These are phyloP conservation scores for Macaranga tanarius DNA, from an alignment of 441 rosid species.

Conservation along the genomic window DNA sequence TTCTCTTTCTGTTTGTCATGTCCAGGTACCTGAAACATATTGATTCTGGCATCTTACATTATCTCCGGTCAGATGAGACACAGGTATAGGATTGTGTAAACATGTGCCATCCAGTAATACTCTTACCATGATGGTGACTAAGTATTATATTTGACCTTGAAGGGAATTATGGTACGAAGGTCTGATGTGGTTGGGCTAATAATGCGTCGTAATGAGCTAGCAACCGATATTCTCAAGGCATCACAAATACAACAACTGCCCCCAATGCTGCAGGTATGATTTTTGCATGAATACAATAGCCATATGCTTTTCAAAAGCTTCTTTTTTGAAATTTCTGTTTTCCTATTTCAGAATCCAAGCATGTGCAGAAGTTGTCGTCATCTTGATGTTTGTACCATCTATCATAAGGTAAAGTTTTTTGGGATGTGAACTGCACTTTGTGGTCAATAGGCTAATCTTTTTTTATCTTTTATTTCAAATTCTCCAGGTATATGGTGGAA, in stretches of 20 bases:
- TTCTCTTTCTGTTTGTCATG: slow-evolving; percentile 23
- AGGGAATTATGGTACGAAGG: slow-evolving; percentile 86
- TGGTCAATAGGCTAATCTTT: slow-evolving; percentile 10
- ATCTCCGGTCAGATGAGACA: slow-evolving; percentile 87
- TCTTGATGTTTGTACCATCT: slow-evolving; percentile 81
- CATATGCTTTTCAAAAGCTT: slow-evolving; percentile 12
- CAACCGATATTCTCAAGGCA: slow-evolving; percentile 78
- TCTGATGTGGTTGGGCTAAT: slow-evolving; percentile 92
- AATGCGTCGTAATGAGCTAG: slow-evolving; percentile 97
- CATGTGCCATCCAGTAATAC: slow-evolving; percentile 28
- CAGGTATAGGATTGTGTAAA: slow-evolving; percentile 50
- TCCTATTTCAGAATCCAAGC: slow-evolving; percentile 63
- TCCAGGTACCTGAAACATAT: slow-evolving; percentile 73
- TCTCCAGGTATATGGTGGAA: slow-evolving; percentile 90
- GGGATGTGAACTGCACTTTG: not conserved
- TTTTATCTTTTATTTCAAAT: slow-evolving; percentile 15
- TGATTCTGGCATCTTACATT: slow-evolving; percentile 86
- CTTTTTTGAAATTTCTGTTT: slow-evolving; percentile 10
- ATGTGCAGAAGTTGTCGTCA: slow-evolving; percentile 93
- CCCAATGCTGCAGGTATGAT: slow-evolving; percentile 78
- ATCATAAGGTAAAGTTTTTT: slow-evolving; percentile 73
- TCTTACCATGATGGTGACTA: slow-evolving; percentile 24
- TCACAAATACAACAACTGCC: slow-evolving; percentile 73
- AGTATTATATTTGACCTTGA: slow-evolving; percentile 27
- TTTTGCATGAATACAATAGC: slow-evolving; percentile 24